Conservation (phyloP, 345 rosid genomes). For the Eutrema heterophyllum region DNA sequence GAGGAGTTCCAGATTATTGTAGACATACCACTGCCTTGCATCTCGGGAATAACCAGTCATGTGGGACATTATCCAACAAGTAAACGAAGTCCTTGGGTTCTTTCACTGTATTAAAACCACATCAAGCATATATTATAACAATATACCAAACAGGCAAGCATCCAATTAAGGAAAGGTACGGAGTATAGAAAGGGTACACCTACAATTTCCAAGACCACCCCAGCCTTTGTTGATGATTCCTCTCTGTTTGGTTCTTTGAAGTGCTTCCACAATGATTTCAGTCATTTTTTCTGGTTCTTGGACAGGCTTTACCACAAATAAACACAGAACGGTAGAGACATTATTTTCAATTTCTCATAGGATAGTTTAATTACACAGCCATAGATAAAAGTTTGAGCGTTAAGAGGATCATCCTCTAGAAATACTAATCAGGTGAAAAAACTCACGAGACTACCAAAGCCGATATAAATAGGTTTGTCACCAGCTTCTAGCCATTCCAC, state of each 20-base stretch:
- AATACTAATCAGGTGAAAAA: background rate
- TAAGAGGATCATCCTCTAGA: background rate
- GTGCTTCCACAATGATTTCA: constrained; percentile 67
- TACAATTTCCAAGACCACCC: constrained; percentile 96
- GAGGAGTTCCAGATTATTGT: background rate
- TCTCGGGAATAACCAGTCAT: constrained; percentile 93
- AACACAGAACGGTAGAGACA: constrained; percentile 9
- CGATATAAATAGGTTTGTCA: constrained; percentile 85
- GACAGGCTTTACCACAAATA: constrained; percentile 56
- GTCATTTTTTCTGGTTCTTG: constrained; percentile 91
- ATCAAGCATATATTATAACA: background rate
- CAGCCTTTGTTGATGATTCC: constrained; percentile 99
- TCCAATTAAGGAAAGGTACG: background rate
- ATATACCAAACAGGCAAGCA: constrained; percentile 1
- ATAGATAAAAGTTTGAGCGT: background rate
- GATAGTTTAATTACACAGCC: background rate
- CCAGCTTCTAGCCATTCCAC: constrained; percentile 92
- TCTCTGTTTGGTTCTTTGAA: constrained; percentile 76
- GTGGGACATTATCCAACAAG: constrained; percentile 88
- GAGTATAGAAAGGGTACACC: constrained; percentile 24
- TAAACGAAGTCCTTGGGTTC: constrained; percentile 81
- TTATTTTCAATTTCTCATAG: background rate
- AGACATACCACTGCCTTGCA: constrained; percentile 98
- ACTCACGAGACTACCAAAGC: constrained; percentile 99
- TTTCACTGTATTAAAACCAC: constrained; percentile 60